A percentile compares a stretch with the other conserved stretches of the same genome.
Evolutionary conservation across 164 flowering plant species (phyloP).

Genomic region (Macadamia integrifolia): DNA sequence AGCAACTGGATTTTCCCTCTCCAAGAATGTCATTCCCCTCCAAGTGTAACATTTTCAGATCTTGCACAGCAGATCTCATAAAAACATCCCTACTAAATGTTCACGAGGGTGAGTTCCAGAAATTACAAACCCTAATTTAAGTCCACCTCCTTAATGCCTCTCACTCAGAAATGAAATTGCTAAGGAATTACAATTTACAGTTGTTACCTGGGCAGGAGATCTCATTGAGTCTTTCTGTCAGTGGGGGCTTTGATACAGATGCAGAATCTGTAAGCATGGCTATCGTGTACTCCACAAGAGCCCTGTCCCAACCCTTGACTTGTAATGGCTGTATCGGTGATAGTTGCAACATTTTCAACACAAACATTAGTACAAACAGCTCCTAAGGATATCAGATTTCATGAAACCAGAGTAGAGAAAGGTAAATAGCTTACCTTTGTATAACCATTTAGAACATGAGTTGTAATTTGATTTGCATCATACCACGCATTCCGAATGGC

Average conservation of each 20-base stretch:
- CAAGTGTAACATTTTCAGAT: too few species aligned
- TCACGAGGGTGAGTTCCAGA: too few species aligned
- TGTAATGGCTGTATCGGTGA: conserved; percentile 65
- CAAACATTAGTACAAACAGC: background rate
- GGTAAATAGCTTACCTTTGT: conserved; percentile 52
- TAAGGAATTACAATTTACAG: background rate
- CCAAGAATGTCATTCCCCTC: too few species aligned
- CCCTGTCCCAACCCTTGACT: conserved; percentile 78
- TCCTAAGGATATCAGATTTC: background rate
- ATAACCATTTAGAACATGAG: conserved; percentile 63
- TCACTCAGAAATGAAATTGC: background rate
- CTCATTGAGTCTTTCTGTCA: conserved; percentile 55
- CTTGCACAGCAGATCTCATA: too few species aligned
- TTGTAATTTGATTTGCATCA: conserved; percentile 54
- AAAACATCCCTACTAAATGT: too few species aligned
- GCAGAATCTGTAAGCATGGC: conserved; percentile 53
- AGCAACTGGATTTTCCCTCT: too few species aligned
- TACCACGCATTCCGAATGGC: conserved; percentile 76
- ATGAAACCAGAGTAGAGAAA: background rate
- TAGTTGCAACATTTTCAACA: background rate
- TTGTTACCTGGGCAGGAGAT: conserved; percentile 82
- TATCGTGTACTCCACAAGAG: conserved; percentile 62
- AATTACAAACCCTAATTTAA: too few species aligned
- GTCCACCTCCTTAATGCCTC: too few species aligned
- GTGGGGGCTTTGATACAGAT: conserved; percentile 49